phyloP scores from a whole-genome alignment of 306 rosid species.

The Casuarina cunninghamiana region DNA sequence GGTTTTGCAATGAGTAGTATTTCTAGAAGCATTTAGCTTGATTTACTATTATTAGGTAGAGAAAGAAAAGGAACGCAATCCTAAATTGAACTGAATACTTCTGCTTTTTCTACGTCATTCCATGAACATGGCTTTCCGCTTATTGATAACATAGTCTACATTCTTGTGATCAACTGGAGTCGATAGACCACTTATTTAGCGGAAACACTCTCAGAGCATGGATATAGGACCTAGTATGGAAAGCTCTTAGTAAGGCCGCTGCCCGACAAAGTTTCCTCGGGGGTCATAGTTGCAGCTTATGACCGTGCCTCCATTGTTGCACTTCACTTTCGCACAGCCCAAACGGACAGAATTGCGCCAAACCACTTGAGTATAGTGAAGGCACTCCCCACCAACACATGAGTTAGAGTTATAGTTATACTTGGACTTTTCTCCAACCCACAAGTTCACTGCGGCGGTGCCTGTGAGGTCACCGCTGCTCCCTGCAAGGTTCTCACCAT shows the following conservation, averaged over 20 bases:
- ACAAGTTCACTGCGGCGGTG: background rate
- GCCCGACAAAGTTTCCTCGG: slow-evolving; percentile 20
- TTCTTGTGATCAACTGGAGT: background rate
- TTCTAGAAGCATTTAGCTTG: too few relatives aligned
- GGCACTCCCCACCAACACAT: slow-evolving; percentile 22
- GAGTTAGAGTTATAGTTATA: slow-evolving; percentile 23
- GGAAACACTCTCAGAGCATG: background rate
- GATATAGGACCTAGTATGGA: background rate
- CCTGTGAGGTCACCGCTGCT: background rate
- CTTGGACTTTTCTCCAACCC: slow-evolving; percentile 27
- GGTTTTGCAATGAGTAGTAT: too few relatives aligned
- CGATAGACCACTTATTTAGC: background rate
- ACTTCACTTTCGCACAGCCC: slow-evolving; percentile 33
- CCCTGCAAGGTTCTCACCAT: slow-evolving; percentile 30
- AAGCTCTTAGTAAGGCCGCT: slow-evolving; percentile 14
- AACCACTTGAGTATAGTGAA: slow-evolving; percentile 45
- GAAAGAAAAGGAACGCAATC: too few relatives aligned
- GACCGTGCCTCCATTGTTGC: slow-evolving; percentile 18
- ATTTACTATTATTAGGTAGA: too few relatives aligned
- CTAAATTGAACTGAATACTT: too few relatives aligned
- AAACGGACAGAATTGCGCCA: slow-evolving; percentile 28
- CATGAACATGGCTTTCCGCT: too few relatives aligned
- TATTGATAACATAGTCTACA: too few relatives aligned
- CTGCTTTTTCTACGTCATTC: too few relatives aligned
- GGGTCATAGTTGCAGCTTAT: slow-evolving; percentile 36